Evolutionary conservation across 352 stramenopile genomes (phyloP).

Genomic region (Pythium volutum): DNA sequence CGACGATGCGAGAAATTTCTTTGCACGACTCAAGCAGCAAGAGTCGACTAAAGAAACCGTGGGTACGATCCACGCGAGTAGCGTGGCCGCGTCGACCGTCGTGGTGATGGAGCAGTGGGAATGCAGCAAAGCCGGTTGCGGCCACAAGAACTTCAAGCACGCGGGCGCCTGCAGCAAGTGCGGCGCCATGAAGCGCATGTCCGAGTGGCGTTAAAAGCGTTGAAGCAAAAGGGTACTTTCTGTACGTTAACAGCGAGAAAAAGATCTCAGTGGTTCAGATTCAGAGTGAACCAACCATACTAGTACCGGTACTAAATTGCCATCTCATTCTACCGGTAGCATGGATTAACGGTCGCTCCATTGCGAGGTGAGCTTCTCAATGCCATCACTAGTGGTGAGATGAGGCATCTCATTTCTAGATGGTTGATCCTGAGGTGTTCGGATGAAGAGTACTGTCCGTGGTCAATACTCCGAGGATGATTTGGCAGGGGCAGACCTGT

Average conservation of each 20-base stretch:
- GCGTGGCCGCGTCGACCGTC: slow-evolving; percentile 28
- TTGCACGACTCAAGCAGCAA: slow-evolving; percentile 58
- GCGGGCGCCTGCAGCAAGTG: slow-evolving; percentile 64
- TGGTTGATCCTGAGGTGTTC: no score
- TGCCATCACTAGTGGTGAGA: no score
- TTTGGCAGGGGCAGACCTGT: no score
- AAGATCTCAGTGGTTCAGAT: background rate
- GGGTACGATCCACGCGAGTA: slow-evolving; percentile 58
- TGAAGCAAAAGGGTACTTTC: background rate
- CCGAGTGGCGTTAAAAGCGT: slow-evolving; percentile 55
- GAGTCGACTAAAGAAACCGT: slow-evolving; percentile 55
- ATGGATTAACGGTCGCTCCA: no score
- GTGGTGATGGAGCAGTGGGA: slow-evolving; percentile 61
- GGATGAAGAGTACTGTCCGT: no score
- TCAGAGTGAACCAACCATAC: background rate
- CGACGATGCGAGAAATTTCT: slow-evolving; percentile 50
- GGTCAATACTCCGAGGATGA: no score
- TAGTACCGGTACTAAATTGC: no score
- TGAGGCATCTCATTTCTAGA: no score
- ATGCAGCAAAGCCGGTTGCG: slow-evolving; percentile 59
- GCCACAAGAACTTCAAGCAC: slow-evolving; percentile 68
- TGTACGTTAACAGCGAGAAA: background rate
- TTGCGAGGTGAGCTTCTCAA: no score
- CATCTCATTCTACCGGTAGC: no score
- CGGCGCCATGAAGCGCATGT: slow-evolving; percentile 75